Evolutionary conservation across 768 basidiomycete species (phyloP), one percentile per base, ranked within the genome.

Genomic region (Mycena galericulata): DNA sequence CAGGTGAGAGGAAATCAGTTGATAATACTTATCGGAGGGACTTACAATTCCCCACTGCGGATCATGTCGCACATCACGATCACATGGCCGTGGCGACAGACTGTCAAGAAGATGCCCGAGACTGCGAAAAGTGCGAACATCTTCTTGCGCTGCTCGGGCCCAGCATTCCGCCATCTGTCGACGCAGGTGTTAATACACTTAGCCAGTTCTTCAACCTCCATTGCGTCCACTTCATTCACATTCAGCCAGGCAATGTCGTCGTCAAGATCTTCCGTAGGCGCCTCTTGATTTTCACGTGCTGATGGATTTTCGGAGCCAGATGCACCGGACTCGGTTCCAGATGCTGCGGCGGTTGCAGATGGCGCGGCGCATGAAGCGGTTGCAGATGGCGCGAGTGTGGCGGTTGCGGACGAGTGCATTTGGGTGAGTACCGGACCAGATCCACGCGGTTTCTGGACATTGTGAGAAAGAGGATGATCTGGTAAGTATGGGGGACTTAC

Each of bases 1-100:
- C 34, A 36, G 34, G 26, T 41, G 8, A 55, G 11, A 47, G 15
- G 12, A 12, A 11, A 43, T 41, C 12, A 53, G 26, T 32, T 46
- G 18, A 30, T 49, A 46, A n/a, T n/a, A 41, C 34, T 9, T 29
- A 20, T 15, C n/a, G 24, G 34, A 32, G 12, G 36, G 26, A 54
- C 73, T 58, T 57, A 78, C 75, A 77, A 50, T 63, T 79, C 76
- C 1, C 75, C 74, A 29, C 76, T 76, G n/a, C 62, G 61, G 18
- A 76, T 69, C 75, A 76, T 80, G 56, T 80, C 75, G 61, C 72
- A 75, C 8, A 75, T 65, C 1, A 72, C 50, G 5, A 78, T 65
- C 2, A 78, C 72, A 46, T 74, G 72, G 5, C 78, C 76, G 66
- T 80, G 78, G 0, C 71, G 71, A 54, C 79, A 79, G 2, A 76